phyloP scores from a whole-genome alignment of 805 yeast species.

The Candida stauntonica region DNA sequence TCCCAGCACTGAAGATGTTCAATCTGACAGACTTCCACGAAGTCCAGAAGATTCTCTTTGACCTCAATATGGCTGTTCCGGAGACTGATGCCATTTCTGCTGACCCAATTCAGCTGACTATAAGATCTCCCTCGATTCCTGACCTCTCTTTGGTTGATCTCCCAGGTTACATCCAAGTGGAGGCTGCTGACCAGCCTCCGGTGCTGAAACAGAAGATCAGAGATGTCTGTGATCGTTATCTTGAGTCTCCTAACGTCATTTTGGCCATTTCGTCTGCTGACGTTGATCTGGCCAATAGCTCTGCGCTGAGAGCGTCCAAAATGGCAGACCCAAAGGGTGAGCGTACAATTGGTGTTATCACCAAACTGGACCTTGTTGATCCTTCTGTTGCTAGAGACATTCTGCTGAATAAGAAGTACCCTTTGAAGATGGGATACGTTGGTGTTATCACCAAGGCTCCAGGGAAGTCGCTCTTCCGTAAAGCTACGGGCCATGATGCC shows the following conservation, averaged over 20 bases:
- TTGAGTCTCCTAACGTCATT: constrained; percentile 89
- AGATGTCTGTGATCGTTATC: constrained; percentile 75
- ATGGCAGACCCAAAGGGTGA: constrained; percentile 90
- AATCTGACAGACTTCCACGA: constrained; percentile 83
- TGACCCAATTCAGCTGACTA: constrained; percentile 90
- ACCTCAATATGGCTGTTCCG: constrained; percentile 90
- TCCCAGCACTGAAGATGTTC: constrained; percentile 81
- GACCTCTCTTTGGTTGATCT: constrained; percentile 91
- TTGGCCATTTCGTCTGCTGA: constrained; percentile 97
- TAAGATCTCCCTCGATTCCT: constrained; percentile 85
- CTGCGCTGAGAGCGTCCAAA: constrained; percentile 89
- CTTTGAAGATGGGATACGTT: constrained; percentile 93
- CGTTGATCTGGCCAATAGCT: constrained; percentile 94
- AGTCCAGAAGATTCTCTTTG: constrained; percentile 83
- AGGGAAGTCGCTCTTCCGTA: constrained; percentile 42
- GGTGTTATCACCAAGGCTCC: constrained; percentile 94
- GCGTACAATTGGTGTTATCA: constrained; percentile 93
- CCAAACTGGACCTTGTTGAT: constrained; percentile 87
- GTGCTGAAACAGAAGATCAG: constrained; percentile 77
- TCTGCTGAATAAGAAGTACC: constrained; percentile 76
- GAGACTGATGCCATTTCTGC: constrained; percentile 78
- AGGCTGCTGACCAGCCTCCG: constrained; percentile 93
- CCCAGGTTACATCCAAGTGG: constrained; percentile 96
- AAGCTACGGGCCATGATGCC: constrained; percentile 56
- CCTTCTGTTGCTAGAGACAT: constrained; percentile 66